Conservation (phyloP, 805 yeast genomes). For the Pichia nanzhaoensis region DNA sequence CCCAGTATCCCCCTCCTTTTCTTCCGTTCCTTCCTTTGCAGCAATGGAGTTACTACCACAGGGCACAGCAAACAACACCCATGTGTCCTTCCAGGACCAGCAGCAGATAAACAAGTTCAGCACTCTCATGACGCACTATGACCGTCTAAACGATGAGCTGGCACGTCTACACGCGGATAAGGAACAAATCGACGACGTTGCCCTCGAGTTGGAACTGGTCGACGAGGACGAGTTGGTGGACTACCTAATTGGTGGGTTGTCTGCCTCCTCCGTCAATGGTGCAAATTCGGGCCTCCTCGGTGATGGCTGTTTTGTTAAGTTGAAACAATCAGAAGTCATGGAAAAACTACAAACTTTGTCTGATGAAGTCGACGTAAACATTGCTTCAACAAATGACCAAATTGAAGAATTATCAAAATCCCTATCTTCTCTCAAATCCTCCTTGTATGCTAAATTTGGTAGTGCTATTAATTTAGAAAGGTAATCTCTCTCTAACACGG, state of each 20-base stretch:
- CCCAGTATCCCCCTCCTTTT: no score
- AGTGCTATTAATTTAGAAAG: slow-evolving; percentile 79
- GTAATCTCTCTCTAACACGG: slow-evolving; percentile 18
- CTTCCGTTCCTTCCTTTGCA: neutral
- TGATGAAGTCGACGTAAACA: slow-evolving; percentile 43
- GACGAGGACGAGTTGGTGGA: slow-evolving; percentile 69
- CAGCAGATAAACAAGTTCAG: slow-evolving; percentile 84
- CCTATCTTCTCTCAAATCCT: slow-evolving; percentile 56
- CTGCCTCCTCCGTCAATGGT: slow-evolving; percentile 36
- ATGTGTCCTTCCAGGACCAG: slow-evolving; percentile 81
- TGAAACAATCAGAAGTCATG: slow-evolving; percentile 61
- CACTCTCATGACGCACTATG: slow-evolving; percentile 67
- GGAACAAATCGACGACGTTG: slow-evolving; percentile 81
- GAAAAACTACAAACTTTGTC: slow-evolving; percentile 60
- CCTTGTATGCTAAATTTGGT: slow-evolving; percentile 86
- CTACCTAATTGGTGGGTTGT: slow-evolving; percentile 71
- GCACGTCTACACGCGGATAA: slow-evolving; percentile 55
- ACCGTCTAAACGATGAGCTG: slow-evolving; percentile 45
- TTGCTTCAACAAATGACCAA: slow-evolving; percentile 39
- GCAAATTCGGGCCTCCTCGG: slow-evolving; percentile 65
- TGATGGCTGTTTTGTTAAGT: slow-evolving; percentile 72
- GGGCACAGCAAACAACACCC: slow-evolving; percentile 48
- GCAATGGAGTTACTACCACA: slow-evolving; percentile 39
- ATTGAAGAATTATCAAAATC: slow-evolving; percentile 48
- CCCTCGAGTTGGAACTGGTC: slow-evolving; percentile 76